A percentile compares a stretch with the other conserved stretches of the same genome.
These are phyloP conservation scores for Chara braunii DNA, from an alignment of 139 green algal species.

Conservation along the genomic window DNA sequence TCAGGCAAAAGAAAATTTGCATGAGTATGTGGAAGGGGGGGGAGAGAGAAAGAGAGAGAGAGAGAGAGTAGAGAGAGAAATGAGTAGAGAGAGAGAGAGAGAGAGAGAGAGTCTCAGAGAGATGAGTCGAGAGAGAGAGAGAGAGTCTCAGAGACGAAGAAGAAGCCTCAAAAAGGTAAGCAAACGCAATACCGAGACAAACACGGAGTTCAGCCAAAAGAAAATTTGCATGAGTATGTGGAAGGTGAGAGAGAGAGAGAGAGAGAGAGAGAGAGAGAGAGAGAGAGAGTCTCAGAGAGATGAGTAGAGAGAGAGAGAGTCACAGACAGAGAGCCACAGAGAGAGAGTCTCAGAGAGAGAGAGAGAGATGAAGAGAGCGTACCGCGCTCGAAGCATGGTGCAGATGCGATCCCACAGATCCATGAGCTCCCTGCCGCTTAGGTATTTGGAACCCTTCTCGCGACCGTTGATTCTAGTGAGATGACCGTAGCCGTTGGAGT, in stretches of 20 bases:
- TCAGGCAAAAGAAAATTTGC: not conserved
- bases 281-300: not conserved
- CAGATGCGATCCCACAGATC: constrained; percentile 86
- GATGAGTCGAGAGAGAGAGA: constrained; percentile 2
- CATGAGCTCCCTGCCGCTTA: constrained; percentile 73
- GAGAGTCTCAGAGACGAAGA: not conserved
- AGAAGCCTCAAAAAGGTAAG: no score
- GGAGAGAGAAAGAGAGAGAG: not conserved
- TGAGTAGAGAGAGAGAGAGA: not conserved
- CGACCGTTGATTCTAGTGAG: constrained; percentile 75
- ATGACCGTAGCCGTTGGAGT: constrained; percentile 91
- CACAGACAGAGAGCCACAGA: not conserved
- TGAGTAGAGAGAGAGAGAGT: not conserved
- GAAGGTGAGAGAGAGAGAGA: constrained; percentile 5
- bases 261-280: not conserved
- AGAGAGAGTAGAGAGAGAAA: not conserved
- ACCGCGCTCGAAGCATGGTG: constrained; percentile 54
- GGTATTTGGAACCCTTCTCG: constrained; percentile 50
- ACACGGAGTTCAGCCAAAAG: not conserved
- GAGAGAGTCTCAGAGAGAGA: no score
- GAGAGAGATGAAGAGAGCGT: not conserved
- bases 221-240: not conserved
- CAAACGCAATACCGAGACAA: not conserved
- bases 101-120: constrained; percentile 2
- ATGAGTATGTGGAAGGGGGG: not conserved